Evolutionary conservation across 768 basidiomycete species (phyloP), one percentile per base, ranked within the genome.

Genomic region (Hypsizygus marmoreus): DNA sequence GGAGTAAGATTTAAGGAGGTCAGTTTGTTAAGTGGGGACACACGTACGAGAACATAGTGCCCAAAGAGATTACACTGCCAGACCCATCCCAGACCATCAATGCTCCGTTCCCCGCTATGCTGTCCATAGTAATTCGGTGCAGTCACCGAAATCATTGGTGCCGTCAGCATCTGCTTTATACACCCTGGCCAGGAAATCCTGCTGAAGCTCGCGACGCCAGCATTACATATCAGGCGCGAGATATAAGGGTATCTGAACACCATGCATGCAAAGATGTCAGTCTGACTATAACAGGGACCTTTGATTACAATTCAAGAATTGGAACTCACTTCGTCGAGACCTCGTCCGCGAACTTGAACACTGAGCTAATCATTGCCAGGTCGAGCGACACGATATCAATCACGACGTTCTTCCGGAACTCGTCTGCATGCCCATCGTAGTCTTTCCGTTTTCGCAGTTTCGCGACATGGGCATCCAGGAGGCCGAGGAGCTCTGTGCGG

Each of bases 11-110:
- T 34, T 9, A 4, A 32, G 23, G 45, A 30, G 12, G 12, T 26
- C 10, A 34, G 26, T 26, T 28, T 40, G 28, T 17, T 31, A 52
- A 34, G 29, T 13, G 35, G 24, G 20, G 4, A 75, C 85, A n/a
- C n/a, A n/a, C n/a, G 43, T 57, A 92, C 91, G 53, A 94, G 66
- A 22, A 75, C 75, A 59, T 85, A 93, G 63, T 92, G 90, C 0
- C 85, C 82, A 45, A 93, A 91, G 20, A 91, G 67, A 55, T 93
- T 93, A 48, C 81, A 86, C 59, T 92, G 88, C 88, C 90, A 94
- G 6, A 84, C 78, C 76, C 77, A 85, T 2, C 91, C 91, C 0
- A 91, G 65, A 4, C 84, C 82, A 52, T 94, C 89, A 4, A 67
- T 65, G 51, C 80, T 88, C 39, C 75, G 54, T 50, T 82, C 76